Evolutionary conservation across 2,329 filamentous ascomycete genomes (phyloP), one percentile per base, ranked within the genome.

Genomic region (Fusarium mexicanum): DNA sequence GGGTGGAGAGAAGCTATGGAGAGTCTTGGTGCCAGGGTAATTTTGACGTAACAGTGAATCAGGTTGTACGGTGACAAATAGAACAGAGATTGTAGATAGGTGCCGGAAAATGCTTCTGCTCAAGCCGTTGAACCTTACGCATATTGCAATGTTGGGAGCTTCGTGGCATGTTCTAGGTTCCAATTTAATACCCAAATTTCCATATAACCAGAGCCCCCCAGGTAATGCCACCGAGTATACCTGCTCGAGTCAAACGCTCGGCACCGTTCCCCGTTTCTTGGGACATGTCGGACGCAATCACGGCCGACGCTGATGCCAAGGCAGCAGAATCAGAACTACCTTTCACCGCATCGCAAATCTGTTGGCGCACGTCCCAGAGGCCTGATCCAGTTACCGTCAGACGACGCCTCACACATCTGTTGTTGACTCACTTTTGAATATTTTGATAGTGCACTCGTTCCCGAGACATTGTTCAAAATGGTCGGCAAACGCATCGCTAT

Each of bases 1-100:
- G 44, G 58, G 2, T 61, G 58, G 58, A 33, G 58, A 13, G 44
- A 61, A 51, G 58, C 44, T 6, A 61, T 61, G 58, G 13, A 53
- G 6, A 61, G 44, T 22, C 35, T 61, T 33, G 58, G 58, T 11
- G 44, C 35, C 10, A 61, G 35, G 8, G 22, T 61, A 2, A 53
- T 61, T 26, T 33, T 61, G 18, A 33, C 22, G 11, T 61, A 51
- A 8, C 14, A 12, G 10, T 50, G 22, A 8, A n/a, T 13, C 10
- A 29, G 20, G 7, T 3, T 31, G 20, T 22, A 4, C 10, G 9
- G 11, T n/a, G 16, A 50, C 8, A n/a, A 16, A n/a, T 22, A 48
- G 9, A 48, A 17, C 29, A n/a, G 14, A 31, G 5, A 17, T 8
- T 31, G 10, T n/a, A 14, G 20, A 11, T 31, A 22, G 26, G 9